Conservation (phyloP, 306 rosid genomes). For the Sindora glabra region DNA sequence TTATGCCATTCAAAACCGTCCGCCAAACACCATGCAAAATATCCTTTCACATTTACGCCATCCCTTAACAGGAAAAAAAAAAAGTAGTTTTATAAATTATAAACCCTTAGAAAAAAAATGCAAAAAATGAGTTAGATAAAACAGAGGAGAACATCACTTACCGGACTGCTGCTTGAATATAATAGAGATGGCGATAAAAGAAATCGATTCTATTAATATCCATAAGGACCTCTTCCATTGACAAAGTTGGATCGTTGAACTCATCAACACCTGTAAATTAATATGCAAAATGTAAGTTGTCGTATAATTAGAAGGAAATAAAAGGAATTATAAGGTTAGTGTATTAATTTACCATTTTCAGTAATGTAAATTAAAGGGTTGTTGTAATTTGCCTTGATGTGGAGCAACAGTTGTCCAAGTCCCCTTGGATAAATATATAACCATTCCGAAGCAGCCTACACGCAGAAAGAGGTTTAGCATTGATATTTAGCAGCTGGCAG, state of each 20-base stretch:
- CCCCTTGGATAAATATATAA: conserved; percentile 34
- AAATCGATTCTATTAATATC: conserved; percentile 46
- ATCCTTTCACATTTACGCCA: conserved; percentile 53
- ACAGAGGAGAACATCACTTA: neutral
- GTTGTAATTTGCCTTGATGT: conserved; percentile 27
- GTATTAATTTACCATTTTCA: conserved; percentile 29
- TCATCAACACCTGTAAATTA: conserved; percentile 40
- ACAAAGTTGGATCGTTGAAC: conserved; percentile 20
- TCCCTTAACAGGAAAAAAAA: conserved; percentile 6
- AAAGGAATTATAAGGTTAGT: neutral
- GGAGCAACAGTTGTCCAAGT: conserved; percentile 15
- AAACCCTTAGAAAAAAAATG: neutral
- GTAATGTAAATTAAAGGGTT: conserved; percentile 39
- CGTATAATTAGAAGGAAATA: too few relatives aligned
- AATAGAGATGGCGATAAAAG: conserved; percentile 34
- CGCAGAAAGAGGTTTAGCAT: neutral
- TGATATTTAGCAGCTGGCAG: too few relatives aligned
- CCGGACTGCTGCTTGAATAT: conserved; percentile 40
- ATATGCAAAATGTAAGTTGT: neutral
- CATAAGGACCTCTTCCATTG: conserved; percentile 28
- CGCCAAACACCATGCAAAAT: conserved; percentile 53
- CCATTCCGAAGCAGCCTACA: conserved; percentile 36
- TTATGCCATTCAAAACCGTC: conserved; percentile 55
- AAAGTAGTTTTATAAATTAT: neutral
- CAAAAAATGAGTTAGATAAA: neutral